These are phyloP conservation scores for Fragaria iinumae DNA, from an alignment of 306 rosid genomes.

Conservation along the genomic window DNA sequence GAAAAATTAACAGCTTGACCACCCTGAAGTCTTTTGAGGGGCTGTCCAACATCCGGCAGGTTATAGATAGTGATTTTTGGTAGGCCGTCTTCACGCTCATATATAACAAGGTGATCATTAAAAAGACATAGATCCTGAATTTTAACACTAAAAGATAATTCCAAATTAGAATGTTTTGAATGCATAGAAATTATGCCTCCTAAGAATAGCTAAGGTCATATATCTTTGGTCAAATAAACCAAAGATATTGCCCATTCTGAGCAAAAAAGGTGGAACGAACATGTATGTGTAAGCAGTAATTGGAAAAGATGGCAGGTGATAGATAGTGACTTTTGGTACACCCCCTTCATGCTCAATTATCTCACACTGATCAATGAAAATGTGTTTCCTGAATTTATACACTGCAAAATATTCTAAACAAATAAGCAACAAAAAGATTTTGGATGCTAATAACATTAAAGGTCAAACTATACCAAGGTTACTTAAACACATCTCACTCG, in stretches of 20 bases:
- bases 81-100: conserved; percentile 82
- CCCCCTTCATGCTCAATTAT: not conserved
- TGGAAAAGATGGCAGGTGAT: not conserved
- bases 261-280: not conserved
- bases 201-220: conserved; percentile 2
- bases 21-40: conserved; percentile 53
- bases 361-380: not conserved
- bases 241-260: not conserved
- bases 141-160: conserved; percentile 57
- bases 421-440: not conserved
- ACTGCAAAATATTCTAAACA: not conserved
- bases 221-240: not conserved
- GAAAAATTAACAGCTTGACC: conserved; percentile 59
- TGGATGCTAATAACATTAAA: not conserved
- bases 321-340: not conserved
- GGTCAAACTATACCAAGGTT: no score
- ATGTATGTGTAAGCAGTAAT: conserved; percentile 5
- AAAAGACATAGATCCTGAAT: conserved; percentile 79
- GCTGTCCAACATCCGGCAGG: conserved; percentile 71
- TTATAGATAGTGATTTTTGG: conserved; percentile 62
- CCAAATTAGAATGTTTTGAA: conserved; percentile 33
- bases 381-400: not conserved
- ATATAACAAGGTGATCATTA: conserved; percentile 59
- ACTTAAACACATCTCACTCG: not conserved
- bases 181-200: conserved; percentile 17